Evolutionary conservation across 2,329 filamentous ascomycete species (phyloP), one percentile per base, ranked within the genome.

Genomic region (Teratosphaeria pseudoeucalypti): DNA sequence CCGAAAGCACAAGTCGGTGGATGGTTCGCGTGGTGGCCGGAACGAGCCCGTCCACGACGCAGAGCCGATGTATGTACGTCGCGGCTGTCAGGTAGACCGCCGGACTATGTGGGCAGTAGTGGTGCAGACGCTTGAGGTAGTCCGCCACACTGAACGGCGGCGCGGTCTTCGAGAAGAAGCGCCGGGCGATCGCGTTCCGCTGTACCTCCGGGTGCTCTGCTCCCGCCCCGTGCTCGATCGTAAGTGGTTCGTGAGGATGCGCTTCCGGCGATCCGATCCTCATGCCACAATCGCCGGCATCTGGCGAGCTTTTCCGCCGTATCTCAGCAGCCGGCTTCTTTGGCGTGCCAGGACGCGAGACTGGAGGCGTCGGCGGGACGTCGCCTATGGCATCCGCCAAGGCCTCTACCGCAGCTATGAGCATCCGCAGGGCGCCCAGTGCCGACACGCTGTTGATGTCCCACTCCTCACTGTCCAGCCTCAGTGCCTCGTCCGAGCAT

Each of bases 51-150:
- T 80, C 89, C 53, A 87, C 81, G 12, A 92, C 85, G 0, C 87
- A 88, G 52, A 97, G 80, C 27, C 87, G 85, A 70, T 92, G 86
- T 65, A 96, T 92, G 76, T 96, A 97, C 9, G 88, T 80, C 54
- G 89, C 91, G 4, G 92, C 87, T 1, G 92, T 90, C 29, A 99
- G 85, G 75, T 96, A 96, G 10, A 97, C 92, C 27, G 87, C 92
- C 0, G 92, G 91, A 63, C 89, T 95, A 83, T 96, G 91, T 3
- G 94, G 92, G 70, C 92, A 97, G 76, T 88, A 96, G 60, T 85
- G 85, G 75, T 97, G 92, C 60, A 97, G 83, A 16, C 92, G 88
- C 68, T 86, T 79, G 27, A 97, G 82, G 71, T 97, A 99, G 64
- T 94, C 88, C 69, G 87, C 84, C 54, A 96, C 81, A 39, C 85